Conservation (phyloP, 106 monocot genomes). For the Gastrodia elata region DNA sequence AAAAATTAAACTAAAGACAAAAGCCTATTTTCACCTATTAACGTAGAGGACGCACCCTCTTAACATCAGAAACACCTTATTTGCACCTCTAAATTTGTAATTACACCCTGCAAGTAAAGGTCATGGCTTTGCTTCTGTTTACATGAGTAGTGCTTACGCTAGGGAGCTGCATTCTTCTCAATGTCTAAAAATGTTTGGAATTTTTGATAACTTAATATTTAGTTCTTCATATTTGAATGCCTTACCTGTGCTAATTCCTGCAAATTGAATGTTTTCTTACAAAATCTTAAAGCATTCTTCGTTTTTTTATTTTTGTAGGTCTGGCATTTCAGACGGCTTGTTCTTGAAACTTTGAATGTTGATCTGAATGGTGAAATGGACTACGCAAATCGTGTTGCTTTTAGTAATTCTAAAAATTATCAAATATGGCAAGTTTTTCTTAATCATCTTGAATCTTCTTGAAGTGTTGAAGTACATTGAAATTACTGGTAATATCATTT, state of each 20-base stretch:
- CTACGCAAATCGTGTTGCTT: conserved; percentile 48
- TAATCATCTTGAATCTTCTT: not conserved
- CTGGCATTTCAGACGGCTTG: conserved; percentile 96
- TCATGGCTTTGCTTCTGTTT: too few relatives aligned
- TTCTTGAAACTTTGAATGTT: conserved; percentile 61
- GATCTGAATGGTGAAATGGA: conserved; percentile 55
- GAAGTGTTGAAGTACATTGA: not conserved
- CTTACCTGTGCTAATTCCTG: not conserved
- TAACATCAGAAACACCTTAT: too few relatives aligned
- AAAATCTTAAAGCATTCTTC: not conserved
- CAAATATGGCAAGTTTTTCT: conserved; percentile 71
- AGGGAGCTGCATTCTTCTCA: too few relatives aligned
- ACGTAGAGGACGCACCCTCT: too few relatives aligned
- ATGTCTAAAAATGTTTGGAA: not conserved
- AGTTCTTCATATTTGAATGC: not conserved
- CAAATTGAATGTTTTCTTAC: not conserved
- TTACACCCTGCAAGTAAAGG: too few relatives aligned
- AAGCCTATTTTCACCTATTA: too few relatives aligned
- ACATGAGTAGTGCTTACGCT: too few relatives aligned
- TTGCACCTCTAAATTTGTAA: too few relatives aligned
- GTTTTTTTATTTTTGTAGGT: conserved; percentile 29
- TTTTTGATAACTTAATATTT: not conserved
- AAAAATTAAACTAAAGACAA: too few relatives aligned
- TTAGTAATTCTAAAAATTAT: conserved; percentile 77
- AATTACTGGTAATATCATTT: not conserved